Base-by-base conservation (phyloP, 2,329 filamentous ascomycete genomes). In the Beauveria bassiana region DNA sequence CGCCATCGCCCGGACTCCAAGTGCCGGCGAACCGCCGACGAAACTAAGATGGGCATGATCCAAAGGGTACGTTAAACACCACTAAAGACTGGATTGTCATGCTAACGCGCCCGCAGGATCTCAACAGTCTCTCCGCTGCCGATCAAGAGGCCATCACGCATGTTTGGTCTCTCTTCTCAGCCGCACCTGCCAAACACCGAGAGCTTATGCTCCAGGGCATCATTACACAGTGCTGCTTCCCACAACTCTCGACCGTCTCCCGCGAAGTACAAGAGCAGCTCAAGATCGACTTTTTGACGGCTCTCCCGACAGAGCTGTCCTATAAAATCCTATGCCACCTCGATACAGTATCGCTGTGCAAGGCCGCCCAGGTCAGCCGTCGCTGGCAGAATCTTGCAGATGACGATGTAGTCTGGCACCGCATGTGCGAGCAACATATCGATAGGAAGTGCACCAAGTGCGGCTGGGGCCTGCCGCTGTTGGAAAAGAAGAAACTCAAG, bases 401-500 rank as follows among this genome's bases (percentile, higher is more conserved):
- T 69, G 93, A 97, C 70, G 93, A 99, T 73, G 89, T 96, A 9
- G 93, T 99, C 4, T 99, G 95, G 95, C 76, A 97, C 71, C 89
- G 88, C 65, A 97, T 98, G 93, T 99, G 95, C 72, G 92, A 96
- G 74, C 93, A 98, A 71, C 93, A 96, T 73, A 96, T 97, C 68
- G 91, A 96, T 72, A 82, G 91, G 64, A 96, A 96, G 72, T 97
- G 93, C 73, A 93, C 87, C 63, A 96, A 95, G 71, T 99, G 95
- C 71, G 93, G 95, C 26, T 98, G 93, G 91, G 95, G 95, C 2
- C 75, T 99, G 63, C 95, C 95, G 18, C 77, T 96, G 61, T 78
- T 99, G 56, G 95, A 99, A 70, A 85, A 91, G 68, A 96, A 96
- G 75, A 85, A 90, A 68, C 77, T 99, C 65, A 85, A 90, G 66